These are phyloP conservation scores for Fusarium longipes DNA, from an alignment of 2,329 filamentous ascomycete genomes.

Conservation along the genomic window DNA sequence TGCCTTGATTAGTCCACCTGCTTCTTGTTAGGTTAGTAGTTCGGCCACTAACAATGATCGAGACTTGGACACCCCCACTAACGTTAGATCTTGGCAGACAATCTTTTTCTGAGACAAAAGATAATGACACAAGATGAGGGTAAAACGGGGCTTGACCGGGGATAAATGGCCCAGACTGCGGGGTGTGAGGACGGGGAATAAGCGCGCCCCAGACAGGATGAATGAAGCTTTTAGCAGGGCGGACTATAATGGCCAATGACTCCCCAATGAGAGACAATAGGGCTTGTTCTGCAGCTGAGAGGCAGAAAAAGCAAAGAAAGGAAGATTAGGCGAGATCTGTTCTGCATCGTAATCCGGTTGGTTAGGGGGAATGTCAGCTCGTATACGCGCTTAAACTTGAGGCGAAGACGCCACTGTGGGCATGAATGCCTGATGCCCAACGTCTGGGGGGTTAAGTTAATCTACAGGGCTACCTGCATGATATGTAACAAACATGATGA, in stretches of 20 bases:
- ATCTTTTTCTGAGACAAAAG: constrained; percentile 22
- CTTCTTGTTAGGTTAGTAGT: not conserved
- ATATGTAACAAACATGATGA: not conserved
- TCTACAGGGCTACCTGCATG: not conserved
- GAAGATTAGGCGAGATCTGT: constrained; percentile 20
- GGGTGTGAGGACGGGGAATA: constrained; percentile 21
- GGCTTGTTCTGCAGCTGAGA: constrained; percentile 2
- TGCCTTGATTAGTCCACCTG: not conserved
- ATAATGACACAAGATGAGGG: constrained; percentile 19
- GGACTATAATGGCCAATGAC: constrained; percentile 6
- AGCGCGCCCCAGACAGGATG: constrained; percentile 25
- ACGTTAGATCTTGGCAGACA: constrained; percentile 3
- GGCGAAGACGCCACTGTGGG: constrained; percentile 15
- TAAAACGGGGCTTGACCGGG: constrained; percentile 24
- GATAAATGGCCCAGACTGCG: constrained; percentile 21
- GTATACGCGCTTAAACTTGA: constrained; percentile 17
- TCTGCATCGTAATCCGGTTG: constrained; percentile 7
- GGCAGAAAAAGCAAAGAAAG: not conserved
- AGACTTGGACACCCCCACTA: not conserved
- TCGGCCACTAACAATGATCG: not conserved
- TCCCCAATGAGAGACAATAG: constrained; percentile 2
- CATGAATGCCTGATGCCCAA: not conserved
- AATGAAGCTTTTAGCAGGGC: constrained; percentile 22
- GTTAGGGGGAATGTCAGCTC: not conserved
- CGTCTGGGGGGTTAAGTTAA: too few species aligned